Percentiles rank a stretch among this genome's conserved stretches.
These are phyloP conservation scores for Chenopodium berlandieri DNA, from an alignment of 148 eudicot species.

Conservation along the genomic window DNA sequence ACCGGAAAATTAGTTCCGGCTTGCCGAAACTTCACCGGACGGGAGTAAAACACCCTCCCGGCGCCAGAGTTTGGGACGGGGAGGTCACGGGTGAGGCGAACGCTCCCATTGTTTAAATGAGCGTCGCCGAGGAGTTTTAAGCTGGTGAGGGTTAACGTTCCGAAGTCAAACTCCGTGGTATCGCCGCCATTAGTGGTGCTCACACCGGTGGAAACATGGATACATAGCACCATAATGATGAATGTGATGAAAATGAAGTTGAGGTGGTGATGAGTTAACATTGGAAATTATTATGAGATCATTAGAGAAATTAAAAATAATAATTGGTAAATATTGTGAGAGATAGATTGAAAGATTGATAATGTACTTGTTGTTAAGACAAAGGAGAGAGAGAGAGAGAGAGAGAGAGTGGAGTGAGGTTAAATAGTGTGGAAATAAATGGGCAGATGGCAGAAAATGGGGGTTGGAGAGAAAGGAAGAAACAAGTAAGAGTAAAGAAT, in stretches of 20 bases:
- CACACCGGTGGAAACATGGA: conserved; percentile 1
- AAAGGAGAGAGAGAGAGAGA: not conserved
- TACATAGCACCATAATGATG: conserved; percentile 8
- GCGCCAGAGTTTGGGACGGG: conserved; percentile 78
- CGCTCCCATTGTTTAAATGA: conserved; percentile 56
- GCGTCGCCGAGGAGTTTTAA: conserved; percentile 85
- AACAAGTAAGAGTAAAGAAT: not conserved
- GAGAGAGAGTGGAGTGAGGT: not conserved
- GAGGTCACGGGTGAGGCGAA: conserved; percentile 65
- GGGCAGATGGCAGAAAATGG: not conserved
- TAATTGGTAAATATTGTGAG: too few relatives aligned
- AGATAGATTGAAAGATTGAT: too few relatives aligned
- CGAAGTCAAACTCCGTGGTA: conserved; percentile 61
- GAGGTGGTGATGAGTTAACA: not conserved
- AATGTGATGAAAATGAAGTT: not conserved
- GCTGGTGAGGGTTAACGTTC: conserved; percentile 53
- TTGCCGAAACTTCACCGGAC: conserved; percentile 47
- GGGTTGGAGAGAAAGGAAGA: not conserved
- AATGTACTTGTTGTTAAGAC: too few relatives aligned
- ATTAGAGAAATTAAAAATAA: too few relatives aligned
- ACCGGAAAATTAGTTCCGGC: conserved; percentile 22
- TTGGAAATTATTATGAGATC: not conserved
- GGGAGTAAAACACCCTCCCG: conserved; percentile 55
- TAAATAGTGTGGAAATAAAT: not conserved
- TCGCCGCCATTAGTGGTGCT: conserved; percentile 5